These are phyloP conservation scores for Lasiosphaeria ovina DNA, from an alignment of 495 filamentous ascomycete species.

Conservation along the genomic window DNA sequence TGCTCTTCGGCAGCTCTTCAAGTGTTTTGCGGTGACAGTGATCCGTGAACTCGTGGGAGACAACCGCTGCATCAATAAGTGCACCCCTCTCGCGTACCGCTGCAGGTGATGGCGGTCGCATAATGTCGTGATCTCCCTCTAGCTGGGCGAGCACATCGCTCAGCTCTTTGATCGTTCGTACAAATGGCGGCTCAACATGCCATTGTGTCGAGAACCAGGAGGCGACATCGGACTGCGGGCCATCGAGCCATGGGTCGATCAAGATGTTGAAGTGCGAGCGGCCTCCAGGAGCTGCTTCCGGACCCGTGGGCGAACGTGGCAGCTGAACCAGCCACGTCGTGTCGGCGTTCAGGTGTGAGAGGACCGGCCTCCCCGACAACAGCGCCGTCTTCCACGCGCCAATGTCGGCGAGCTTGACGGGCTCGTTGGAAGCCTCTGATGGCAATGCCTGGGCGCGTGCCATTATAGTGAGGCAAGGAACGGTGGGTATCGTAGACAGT, in stretches of 20 bases:
- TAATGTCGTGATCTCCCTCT: constrained; percentile 24
- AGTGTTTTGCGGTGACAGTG: constrained; percentile 57
- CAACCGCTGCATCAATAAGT: constrained; percentile 46
- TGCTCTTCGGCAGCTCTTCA: constrained; percentile 41
- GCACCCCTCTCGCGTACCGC: no score
- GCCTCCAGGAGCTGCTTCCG: constrained; percentile 20
- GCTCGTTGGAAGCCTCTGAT: neutral
- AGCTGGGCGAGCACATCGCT: constrained; percentile 29
- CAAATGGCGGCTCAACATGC: constrained; percentile 46
- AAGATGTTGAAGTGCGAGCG: constrained; percentile 52
- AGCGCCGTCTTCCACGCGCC: constrained; percentile 22
- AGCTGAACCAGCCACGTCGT: constrained; percentile 57
- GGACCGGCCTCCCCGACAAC: constrained; percentile 41
- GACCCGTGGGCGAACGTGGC: constrained; percentile 39
- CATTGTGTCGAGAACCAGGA: constrained; percentile 56
- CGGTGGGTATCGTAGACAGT: no score
- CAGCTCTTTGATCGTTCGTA: constrained; percentile 42
- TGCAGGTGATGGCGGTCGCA: constrained; percentile 18
- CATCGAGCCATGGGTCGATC: constrained; percentile 56
- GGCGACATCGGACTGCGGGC: constrained; percentile 52
- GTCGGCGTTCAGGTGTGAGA: constrained; percentile 60
- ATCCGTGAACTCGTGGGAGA: constrained; percentile 59
- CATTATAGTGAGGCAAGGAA: neutral
- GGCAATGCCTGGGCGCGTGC: neutral
- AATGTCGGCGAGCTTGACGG: neutral